Evolutionary conservation across 1,284 basidiomycete genomes (phyloP).

Genomic region (Marasmius fiardii): DNA sequence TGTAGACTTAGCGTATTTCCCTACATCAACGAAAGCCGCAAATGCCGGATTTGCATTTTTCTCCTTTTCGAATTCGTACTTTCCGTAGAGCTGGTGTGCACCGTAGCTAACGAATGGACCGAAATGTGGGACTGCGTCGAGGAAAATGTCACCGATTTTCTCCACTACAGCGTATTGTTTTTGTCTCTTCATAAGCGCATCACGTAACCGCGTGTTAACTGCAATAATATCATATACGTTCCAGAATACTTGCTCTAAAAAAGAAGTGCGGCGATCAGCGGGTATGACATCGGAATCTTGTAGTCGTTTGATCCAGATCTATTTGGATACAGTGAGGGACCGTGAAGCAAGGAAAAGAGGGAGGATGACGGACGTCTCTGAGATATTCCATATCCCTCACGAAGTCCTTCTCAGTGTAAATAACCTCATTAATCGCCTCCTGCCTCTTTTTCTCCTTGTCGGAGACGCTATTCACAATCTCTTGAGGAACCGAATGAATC

Average conservation of each 20-base stretch:
- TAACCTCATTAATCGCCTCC: conserved; percentile 99
- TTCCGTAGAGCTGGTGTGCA: conserved; percentile 95
- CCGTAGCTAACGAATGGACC: conserved; percentile 94
- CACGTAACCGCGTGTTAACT: conserved; percentile 87
- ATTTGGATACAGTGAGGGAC: conserved; percentile 8
- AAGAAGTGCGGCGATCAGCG: conserved; percentile 75
- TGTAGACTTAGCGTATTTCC: conserved; percentile 19
- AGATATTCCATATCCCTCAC: conserved; percentile 98
- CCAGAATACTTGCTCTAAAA: conserved; percentile 97
- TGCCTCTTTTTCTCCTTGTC: conserved; percentile 95
- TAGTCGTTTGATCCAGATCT: conserved; percentile 92
- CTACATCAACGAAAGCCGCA: conserved; percentile 92
- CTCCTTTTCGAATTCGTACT: conserved; percentile 99
- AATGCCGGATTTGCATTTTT: conserved; percentile 93
- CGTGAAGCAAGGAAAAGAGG: conserved; percentile 7
- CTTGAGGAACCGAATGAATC: conserved; percentile 95
- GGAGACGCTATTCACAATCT: conserved; percentile 89
- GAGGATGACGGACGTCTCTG: conserved; percentile 69
- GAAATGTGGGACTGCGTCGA: conserved; percentile 89
- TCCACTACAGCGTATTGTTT: conserved; percentile 93
- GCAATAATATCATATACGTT: conserved; percentile 93
- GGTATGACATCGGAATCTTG: conserved; percentile 79
- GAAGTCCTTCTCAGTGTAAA: conserved; percentile 98
- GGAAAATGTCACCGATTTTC: conserved; percentile 87
- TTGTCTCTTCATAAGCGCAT: conserved; percentile 94